Base-by-base conservation (phyloP, 345 rosid species). In the Bruguiera parviflora region DNA sequence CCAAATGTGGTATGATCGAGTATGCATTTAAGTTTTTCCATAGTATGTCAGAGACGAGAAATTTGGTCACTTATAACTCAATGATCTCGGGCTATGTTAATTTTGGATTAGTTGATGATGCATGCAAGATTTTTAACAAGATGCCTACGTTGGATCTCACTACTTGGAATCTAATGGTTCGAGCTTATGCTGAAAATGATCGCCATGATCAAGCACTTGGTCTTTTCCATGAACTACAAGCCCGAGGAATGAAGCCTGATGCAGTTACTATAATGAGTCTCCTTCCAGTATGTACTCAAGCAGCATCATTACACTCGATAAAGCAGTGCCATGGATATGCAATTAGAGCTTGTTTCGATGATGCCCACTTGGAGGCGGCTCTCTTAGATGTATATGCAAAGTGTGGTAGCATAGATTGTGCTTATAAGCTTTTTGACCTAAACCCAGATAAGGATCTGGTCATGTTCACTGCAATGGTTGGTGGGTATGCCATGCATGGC, bases 401-500 rank as follows among this genome's bases (percentile, higher is more conserved):
- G 84, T 87, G 92, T 73, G 95, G 98, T 68, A 74, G 81, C 77
- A 70, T 86, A 79, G 71, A 65, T 65, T 74, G 68, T 74, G 89
- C 98, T 47, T 79, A 49, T 67, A 84, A 79, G 71, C 79, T 92
- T 73, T 92, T 92, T 73, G 69, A 71, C 61, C 84, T 77, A 53
- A 79, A 79, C 70, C 78, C 72, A 19, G 70, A 65, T 22, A 92
- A 79, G 75, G 98, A 92, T 84, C 83, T 90, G 60, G 83, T 88
- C 58, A 80, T 82, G 80, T 90, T 85, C 77, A 90, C 96, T 64
- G 80, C 95, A 35, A 88, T 92, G 91, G 60, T 90, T 70, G 83
- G 87, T 72, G 96, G 91, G 49, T 90, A 83, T 68, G 98, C 91
- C 58, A 85, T 84, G 82, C 94, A 92, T 68, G 98, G 98, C 28